Conservation (phyloP, 1,284 basidiomycete species). For the Cutaneotrichosporon sp. region DNA sequence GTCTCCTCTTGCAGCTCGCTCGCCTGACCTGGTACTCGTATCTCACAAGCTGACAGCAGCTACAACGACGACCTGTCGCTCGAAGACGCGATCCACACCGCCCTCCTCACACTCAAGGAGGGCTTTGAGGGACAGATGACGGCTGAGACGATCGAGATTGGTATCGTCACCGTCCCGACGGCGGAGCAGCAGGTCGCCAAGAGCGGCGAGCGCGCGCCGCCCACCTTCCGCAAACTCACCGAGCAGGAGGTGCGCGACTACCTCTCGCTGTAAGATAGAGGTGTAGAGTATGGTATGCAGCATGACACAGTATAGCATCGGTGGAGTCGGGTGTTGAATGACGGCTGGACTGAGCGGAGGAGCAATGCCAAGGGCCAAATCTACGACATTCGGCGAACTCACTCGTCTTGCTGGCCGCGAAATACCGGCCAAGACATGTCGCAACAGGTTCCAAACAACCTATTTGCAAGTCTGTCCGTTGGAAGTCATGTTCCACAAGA, state of each 20-base stretch:
- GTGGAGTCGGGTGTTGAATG: neutral
- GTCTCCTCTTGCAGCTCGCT: neutral
- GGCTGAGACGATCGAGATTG: conserved; percentile 99
- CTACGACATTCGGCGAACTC: too few relatives aligned
- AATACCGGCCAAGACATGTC: too few relatives aligned
- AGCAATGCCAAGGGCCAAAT: too few relatives aligned
- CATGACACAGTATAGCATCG: conserved; percentile 8
- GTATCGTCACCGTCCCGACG: conserved; percentile 85
- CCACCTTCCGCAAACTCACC: conserved; percentile 87
- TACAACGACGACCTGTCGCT: conserved; percentile 99
- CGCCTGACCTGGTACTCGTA: neutral
- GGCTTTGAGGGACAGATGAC: conserved; percentile 99
- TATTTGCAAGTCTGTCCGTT: too few relatives aligned
- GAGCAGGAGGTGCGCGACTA: conserved; percentile 96
- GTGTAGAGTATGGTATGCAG: conserved; percentile 25
- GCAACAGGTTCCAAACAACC: too few relatives aligned
- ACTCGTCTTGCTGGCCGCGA: too few relatives aligned
- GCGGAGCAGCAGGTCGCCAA: conserved; percentile 70
- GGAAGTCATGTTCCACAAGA: too few relatives aligned
- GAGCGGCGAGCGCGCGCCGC: conserved; percentile 67
- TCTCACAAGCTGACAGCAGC: conserved; percentile 55
- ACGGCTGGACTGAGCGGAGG: too few relatives aligned
- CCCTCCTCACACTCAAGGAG: conserved; percentile 96
- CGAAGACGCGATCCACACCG: conserved; percentile 98
- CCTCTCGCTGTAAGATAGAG: conserved; percentile 56